A percentile compares a stretch with the other conserved stretches of the same genome.
Evolutionary conservation across 345 rosid species (phyloP).

Genomic region (Brassica carinata): DNA sequence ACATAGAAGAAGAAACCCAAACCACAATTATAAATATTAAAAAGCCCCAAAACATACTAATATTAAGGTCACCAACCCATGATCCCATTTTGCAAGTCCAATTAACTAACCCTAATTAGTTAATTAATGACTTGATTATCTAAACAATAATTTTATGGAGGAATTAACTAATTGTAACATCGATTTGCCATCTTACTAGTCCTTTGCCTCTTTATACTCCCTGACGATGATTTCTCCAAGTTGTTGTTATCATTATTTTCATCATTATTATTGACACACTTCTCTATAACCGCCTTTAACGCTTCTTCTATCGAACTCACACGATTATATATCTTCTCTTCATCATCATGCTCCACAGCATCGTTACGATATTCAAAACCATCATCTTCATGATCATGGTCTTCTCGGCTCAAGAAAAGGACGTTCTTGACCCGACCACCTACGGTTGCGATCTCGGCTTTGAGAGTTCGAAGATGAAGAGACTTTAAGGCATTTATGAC

Average conservation of each 20-base stretch:
- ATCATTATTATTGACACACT: conserved; percentile 43
- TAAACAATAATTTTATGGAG: conserved; percentile 15
- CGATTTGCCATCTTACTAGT: conserved; percentile 49
- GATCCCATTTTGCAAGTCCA: conserved; percentile 22
- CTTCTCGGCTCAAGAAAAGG: conserved; percentile 77
- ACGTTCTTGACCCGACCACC: conserved; percentile 96
- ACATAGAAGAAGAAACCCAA: conserved; percentile 40
- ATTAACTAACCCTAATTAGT: conserved; percentile 34
- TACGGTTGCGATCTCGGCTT: conserved; percentile 92
- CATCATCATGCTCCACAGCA: conserved; percentile 16
- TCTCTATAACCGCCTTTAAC: conserved; percentile 90
- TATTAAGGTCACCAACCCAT: conserved; percentile 27
- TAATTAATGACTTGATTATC: conserved; percentile 25
- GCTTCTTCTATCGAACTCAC: conserved; percentile 86
- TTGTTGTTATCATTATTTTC: conserved; percentile 41
- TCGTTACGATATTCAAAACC: conserved; percentile 18
- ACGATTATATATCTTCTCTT: conserved; percentile 41
- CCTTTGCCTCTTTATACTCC: conserved; percentile 85
- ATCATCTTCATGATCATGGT: conserved; percentile 47
- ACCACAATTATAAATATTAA: background rate
- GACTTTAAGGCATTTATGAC: conserved; percentile 82
- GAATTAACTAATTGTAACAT: conserved; percentile 29
- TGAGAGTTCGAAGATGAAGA: conserved; percentile 69
- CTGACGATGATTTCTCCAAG: conserved; percentile 78
- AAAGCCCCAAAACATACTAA: conserved; percentile 23